A percentile compares a stretch with the other conserved stretches of the same genome.
These are phyloP conservation scores for Sclerotinia nivalis DNA, from an alignment of 2,329 filamentous ascomycete genomes.

Conservation along the genomic window DNA sequence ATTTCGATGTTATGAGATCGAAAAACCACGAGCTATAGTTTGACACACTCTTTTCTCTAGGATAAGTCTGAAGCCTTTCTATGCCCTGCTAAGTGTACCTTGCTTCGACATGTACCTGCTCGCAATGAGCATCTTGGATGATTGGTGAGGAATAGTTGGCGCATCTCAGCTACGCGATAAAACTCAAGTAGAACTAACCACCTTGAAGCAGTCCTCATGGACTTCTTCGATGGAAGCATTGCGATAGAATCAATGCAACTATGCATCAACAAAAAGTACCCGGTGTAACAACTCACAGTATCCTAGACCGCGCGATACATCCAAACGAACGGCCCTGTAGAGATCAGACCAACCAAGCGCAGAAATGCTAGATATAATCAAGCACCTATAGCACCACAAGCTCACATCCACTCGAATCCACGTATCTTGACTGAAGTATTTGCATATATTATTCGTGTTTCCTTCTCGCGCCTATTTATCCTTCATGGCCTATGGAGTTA, in stretches of 20 bases:
- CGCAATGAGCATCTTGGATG: background rate
- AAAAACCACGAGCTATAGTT: background rate
- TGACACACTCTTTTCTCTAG: background rate
- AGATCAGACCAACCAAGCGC: too few species aligned
- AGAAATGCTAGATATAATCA: too few species aligned
- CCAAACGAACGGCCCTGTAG: background rate
- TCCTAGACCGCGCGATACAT: background rate
- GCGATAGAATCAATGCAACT: background rate
- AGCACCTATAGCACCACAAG: background rate
- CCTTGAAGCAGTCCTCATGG: background rate
- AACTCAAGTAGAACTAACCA: too few species aligned
- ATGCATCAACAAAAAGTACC: background rate
- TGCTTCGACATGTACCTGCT: background rate
- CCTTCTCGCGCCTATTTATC: slow-evolving; percentile 6
- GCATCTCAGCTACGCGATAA: background rate
- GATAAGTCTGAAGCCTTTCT: too few species aligned
- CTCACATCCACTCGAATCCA: background rate
- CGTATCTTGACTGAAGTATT: background rate
- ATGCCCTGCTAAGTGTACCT: background rate
- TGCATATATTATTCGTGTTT: slow-evolving; percentile 10
- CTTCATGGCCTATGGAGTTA: background rate
- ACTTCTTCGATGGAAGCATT: background rate
- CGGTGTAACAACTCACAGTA: background rate
- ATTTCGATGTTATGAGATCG: background rate
- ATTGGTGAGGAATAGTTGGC: background rate